These are phyloP conservation scores for Scutellaria baicalensis DNA, from an alignment of 257 asterid species.

Conservation along the genomic window DNA sequence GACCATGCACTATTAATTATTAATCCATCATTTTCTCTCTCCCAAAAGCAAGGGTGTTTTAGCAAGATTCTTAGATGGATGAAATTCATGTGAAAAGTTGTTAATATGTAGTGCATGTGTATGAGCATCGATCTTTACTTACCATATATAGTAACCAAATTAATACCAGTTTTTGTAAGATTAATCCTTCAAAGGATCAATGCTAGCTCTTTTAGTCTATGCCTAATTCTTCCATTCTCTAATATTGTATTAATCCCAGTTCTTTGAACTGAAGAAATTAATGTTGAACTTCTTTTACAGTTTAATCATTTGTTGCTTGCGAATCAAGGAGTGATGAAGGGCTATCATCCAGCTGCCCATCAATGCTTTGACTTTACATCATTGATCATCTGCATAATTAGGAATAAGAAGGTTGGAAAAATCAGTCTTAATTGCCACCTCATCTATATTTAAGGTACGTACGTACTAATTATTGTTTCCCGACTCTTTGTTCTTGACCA, in stretches of 20 bases:
- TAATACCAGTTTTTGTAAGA: background rate
- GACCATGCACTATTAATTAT: conserved; percentile 1
- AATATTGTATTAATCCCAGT: background rate
- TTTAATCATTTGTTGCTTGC: no score
- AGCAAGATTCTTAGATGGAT: conserved; percentile 19
- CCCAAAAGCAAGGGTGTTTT: conserved; percentile 33
- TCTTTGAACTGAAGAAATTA: background rate
- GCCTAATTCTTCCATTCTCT: background rate
- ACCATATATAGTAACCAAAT: no score
- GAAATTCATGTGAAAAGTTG: background rate
- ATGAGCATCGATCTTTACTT: background rate
- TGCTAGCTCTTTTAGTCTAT: background rate
- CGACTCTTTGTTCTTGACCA: no score
- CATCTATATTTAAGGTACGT: no score
- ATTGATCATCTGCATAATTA: no score
- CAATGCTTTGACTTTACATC: no score
- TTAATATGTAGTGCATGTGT: background rate
- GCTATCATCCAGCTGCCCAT: no score
- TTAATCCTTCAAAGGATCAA: background rate
- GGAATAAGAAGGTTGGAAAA: no score
- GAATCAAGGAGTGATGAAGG: no score
- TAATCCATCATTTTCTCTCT: conserved; percentile 2
- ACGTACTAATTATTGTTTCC: no score
- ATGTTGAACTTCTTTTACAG: no score
- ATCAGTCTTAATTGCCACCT: no score